Base-by-base conservation (phyloP, 768 basidiomycete species). In the Boletus edulis region DNA sequence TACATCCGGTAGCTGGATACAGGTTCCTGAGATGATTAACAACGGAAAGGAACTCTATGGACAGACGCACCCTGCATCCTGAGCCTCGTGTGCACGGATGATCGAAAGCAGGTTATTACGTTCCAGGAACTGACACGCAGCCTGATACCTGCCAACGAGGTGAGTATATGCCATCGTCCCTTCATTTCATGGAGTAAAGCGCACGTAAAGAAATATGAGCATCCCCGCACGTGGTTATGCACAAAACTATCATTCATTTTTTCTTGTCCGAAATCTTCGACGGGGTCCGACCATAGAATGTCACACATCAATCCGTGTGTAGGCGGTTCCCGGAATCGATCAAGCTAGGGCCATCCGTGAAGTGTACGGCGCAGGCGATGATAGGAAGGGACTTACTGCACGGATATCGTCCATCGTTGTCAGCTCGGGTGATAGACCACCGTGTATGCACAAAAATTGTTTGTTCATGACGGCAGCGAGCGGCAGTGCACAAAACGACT, bases 391-490 rank as follows among this genome's bases (percentile, higher is more conserved):
- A 78, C 89, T 38, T 56, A 96, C 95, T 44, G 76, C 78, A 51
- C 94, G 87, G 42, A 99, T 84, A 70, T 99, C 97, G 65, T 99
- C 96, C 44, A 99, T 81, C 4, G 96, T 98, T 61, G 93, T 86
- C 38, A 99, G 75, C 69, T 99, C 97, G 0, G 97, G 97, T 0
- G 92, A 95, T 14, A 99, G 79, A 17, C 97, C 97, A 31, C 97
- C 97, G 57, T 99, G 97, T 57, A 98, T 97, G 72, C 96, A 99
- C 47, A 98, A 77, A 73, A 99, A 99, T 73, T 98, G 97, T 69
- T 98, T 98, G 78, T 99, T 99, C 96, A 98, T 98, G 67, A 99
- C 73, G 32, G 97, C 97, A 1, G 96, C 96, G 10, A 99, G 81
- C 3, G 97, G 97, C 1, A 99, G 81, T 0, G 90, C 81, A 68